Percentiles rank a stretch among this genome's conserved stretches.
Conservation (phyloP, 2,329 filamentous ascomycete genomes). For the Stromatinia cepivora region DNA sequence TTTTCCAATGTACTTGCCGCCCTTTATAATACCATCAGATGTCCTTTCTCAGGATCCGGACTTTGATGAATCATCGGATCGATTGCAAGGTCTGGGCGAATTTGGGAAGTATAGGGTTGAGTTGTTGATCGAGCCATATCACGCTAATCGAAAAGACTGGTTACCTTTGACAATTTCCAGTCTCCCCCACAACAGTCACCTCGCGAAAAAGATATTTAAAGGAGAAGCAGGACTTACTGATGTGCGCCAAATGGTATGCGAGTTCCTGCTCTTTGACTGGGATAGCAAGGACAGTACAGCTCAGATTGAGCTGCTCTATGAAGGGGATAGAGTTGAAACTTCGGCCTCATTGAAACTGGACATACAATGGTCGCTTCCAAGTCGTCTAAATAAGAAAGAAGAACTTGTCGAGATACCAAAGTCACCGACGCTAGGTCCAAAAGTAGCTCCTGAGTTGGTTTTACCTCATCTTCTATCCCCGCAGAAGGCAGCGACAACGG, state of each 20-base stretch:
- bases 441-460: background rate
- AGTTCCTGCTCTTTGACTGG: conserved; percentile 17
- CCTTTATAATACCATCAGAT: conserved; percentile 16
- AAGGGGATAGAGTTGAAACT: conserved; percentile 19
- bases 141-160: conserved; percentile 29
- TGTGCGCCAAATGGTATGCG: conserved; percentile 10
- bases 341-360: conserved; percentile 26
- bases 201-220: conserved; percentile 13
- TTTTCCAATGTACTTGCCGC: conserved; percentile 14
- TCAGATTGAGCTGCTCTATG: conserved; percentile 18
- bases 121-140: conserved; percentile 16
- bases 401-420: background rate
- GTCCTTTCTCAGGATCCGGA: conserved; percentile 11
- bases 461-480: conserved; percentile 20
- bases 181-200: conserved; percentile 7
- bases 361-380: conserved; percentile 34
- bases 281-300: conserved; percentile 1
- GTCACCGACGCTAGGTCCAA: background rate
- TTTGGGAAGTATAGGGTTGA: conserved; percentile 14
- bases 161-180: conserved; percentile 29
- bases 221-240: conserved; percentile 9
- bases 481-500: conserved; percentile 19
- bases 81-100: background rate
- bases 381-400: conserved; percentile 19
- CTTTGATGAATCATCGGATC: background rate